Conservation (phyloP, 2,329 filamentous ascomycete genomes). For the Dothistroma pini region DNA sequence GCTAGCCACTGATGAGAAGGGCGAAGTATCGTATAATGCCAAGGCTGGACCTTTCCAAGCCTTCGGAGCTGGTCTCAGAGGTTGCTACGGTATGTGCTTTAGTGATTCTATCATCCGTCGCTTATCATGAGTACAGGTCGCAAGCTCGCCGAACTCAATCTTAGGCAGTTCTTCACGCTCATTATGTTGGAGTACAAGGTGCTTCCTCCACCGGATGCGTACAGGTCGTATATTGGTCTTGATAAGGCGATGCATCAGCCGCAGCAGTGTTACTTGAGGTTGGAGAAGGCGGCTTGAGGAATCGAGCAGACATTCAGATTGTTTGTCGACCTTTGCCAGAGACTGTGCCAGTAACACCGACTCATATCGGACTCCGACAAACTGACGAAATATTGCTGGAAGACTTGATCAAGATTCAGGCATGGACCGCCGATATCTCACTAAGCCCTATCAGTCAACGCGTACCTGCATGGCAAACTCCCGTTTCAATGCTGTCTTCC, state of each 20-base stretch:
- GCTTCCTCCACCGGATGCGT: conserved; percentile 19
- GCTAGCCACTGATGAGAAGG: conserved; percentile 33
- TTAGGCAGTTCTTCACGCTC: conserved; percentile 29
- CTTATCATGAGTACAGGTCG: background rate
- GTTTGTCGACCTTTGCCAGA: too few relatives aligned
- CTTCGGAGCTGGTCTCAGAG: conserved; percentile 39
- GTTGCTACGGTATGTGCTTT: conserved; percentile 35
- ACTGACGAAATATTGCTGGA: background rate
- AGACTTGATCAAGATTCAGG: background rate
- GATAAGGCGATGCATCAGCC: conserved; percentile 33
- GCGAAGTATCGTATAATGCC: conserved; percentile 34
- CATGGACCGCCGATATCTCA: too few relatives aligned
- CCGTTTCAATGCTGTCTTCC: too few relatives aligned
- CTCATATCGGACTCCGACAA: background rate
- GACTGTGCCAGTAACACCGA: too few relatives aligned
- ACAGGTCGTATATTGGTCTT: conserved; percentile 22
- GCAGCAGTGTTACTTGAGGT: conserved; percentile 28
- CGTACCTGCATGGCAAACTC: background rate
- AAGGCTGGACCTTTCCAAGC: conserved; percentile 35
- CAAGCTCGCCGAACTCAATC: conserved; percentile 29
- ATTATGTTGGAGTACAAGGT: conserved; percentile 34
- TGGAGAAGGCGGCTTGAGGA: conserved; percentile 4
- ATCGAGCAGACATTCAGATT: too few relatives aligned
- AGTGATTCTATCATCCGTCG: background rate
- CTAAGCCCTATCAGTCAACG: background rate